A percentile compares a stretch with the other conserved stretches of the same genome.
phyloP scores from a whole-genome alignment of 2,329 filamentous ascomycete genomes.

The Elsinoe necatrix region DNA sequence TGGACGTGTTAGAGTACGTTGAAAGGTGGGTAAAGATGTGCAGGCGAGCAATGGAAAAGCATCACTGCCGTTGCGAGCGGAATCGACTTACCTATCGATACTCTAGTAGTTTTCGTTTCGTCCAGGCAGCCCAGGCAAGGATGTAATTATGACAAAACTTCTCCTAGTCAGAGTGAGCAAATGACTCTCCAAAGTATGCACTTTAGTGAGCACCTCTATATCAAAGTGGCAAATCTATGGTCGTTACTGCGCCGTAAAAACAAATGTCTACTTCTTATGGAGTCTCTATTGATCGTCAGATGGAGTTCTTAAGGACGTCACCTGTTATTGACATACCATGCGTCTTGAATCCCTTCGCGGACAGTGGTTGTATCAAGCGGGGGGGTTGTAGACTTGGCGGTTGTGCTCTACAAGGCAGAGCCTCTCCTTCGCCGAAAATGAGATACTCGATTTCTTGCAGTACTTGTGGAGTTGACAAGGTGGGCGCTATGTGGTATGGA shows the following conservation, averaged over 20 bases:
- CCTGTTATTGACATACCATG: background rate
- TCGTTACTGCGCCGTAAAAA: conserved; percentile 9
- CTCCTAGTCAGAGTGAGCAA: background rate
- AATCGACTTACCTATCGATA: background rate
- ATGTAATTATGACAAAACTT: background rate
- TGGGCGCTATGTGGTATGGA: background rate
- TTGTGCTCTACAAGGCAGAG: background rate
- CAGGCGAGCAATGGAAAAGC: background rate
- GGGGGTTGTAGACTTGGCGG: background rate
- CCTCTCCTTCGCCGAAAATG: background rate
- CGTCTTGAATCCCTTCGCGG: background rate
- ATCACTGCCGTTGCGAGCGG: background rate
- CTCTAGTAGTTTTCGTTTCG: background rate
- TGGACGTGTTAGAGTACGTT: background rate
- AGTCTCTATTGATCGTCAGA: background rate
- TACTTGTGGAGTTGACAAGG: background rate
- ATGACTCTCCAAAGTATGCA: background rate
- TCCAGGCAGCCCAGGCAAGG: background rate
- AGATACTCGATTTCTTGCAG: background rate
- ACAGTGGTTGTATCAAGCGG: background rate
- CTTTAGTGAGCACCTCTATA: background rate
- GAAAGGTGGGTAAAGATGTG: background rate
- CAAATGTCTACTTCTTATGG: background rate
- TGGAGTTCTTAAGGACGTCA: background rate
- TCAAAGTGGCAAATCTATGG: conserved; percentile 13